These are phyloP conservation scores for Lachnellula suecica DNA, from an alignment of 2,329 filamentous ascomycete genomes.

Conservation along the genomic window DNA sequence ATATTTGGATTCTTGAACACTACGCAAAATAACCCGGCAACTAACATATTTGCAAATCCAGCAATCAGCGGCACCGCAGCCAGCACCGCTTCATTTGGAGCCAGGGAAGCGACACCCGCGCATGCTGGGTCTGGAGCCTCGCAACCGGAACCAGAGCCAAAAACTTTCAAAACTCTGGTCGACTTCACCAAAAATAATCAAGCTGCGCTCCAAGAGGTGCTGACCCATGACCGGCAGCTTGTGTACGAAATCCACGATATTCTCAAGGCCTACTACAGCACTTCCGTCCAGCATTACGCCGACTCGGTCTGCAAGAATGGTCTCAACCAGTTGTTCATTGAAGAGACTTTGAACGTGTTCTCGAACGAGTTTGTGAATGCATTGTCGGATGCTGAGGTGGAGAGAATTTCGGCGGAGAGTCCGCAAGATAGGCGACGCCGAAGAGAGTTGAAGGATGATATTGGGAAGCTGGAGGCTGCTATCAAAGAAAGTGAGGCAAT, in stretches of 20 bases:
- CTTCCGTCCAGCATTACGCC: not conserved
- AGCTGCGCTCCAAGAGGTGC: not conserved
- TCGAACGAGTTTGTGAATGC: slow-evolving; percentile 1
- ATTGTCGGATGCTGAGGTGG: not conserved
- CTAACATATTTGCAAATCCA: no score
- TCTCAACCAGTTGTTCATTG: not conserved
- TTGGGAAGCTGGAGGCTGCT: not conserved
- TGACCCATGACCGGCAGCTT: slow-evolving; percentile 2
- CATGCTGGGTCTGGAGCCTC: no score
- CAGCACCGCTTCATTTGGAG: not conserved
- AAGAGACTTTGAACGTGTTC: not conserved
- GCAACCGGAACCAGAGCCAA: no score
- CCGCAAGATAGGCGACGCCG: not conserved
- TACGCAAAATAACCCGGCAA: no score
- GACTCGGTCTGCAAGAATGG: slow-evolving; percentile 1
- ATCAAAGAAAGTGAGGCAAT: slow-evolving; percentile 1
- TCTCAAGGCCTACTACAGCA: slow-evolving; percentile 18
- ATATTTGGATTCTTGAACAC: not conserved
- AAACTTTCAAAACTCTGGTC: not conserved
- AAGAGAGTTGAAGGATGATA: slow-evolving; percentile 2
- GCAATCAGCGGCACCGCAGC: no score
- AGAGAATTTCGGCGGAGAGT: not conserved
- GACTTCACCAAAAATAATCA: not conserved
- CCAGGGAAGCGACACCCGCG: no score
- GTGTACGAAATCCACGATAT: slow-evolving; percentile 8